Evolutionary conservation across 495 filamentous ascomycete genomes (phyloP).

Genomic region (Neurospora terricola): DNA sequence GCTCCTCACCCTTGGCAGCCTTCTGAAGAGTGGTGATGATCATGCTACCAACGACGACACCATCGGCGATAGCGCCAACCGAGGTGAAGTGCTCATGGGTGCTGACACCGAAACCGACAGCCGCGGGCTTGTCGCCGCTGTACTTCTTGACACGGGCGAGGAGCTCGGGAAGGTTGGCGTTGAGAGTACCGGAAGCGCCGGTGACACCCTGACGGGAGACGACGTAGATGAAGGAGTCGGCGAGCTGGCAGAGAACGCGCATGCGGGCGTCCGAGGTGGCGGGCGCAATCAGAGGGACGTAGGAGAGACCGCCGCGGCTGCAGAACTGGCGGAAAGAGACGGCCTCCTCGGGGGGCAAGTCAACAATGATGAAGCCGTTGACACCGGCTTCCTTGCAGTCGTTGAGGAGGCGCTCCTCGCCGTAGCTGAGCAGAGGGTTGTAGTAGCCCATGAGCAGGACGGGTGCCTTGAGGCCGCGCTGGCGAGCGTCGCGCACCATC

Average conservation of each 20-base stretch:
- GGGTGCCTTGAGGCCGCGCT: constrained; percentile 65
- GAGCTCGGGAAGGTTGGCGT: constrained; percentile 66
- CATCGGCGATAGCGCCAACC: constrained; percentile 75
- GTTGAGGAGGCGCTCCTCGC: constrained; percentile 75
- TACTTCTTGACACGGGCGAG: constrained; percentile 80
- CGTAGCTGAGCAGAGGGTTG: constrained; percentile 87
- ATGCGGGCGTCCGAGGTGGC: constrained; percentile 86
- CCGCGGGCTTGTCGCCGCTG: constrained; percentile 82
- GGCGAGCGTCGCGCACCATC: constrained; percentile 68
- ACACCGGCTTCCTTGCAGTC: constrained; percentile 82
- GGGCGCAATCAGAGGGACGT: constrained; percentile 90
- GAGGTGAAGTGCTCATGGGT: constrained; percentile 88
- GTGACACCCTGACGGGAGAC: constrained; percentile 97
- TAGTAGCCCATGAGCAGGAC: constrained; percentile 98
- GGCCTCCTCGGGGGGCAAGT: constrained; percentile 94
- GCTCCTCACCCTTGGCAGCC: constrained; percentile 57
- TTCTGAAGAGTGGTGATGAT: constrained; percentile 72
- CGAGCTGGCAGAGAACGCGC: constrained; percentile 91
- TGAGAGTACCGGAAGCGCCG: constrained; percentile 75
- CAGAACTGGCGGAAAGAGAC: constrained; percentile 83
- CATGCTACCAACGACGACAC: constrained; percentile 95
- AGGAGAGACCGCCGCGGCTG: constrained; percentile 69
- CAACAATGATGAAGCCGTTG: constrained; percentile 96
- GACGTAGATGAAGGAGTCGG: constrained; percentile 98
- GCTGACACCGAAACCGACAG: constrained; percentile 92